A percentile compares a stretch with the other conserved stretches of the same genome.
These are phyloP conservation scores for Hortiboletus rubellus DNA, from an alignment of 1,284 basidiomycete genomes.

Conservation along the genomic window DNA sequence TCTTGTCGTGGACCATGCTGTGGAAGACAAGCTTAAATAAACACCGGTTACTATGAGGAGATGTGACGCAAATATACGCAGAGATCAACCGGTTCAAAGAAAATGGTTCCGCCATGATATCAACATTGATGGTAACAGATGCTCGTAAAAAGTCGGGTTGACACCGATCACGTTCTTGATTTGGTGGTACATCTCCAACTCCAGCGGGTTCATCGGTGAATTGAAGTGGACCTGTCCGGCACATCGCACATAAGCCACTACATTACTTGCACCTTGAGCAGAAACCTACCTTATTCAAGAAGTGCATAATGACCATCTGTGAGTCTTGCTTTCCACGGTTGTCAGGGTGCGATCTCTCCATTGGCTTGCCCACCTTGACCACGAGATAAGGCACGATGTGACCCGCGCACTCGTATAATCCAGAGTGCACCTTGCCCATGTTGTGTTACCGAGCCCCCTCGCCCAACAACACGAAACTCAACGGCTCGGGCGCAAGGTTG, in stretches of 20 bases:
- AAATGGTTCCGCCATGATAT: constrained; percentile 88
- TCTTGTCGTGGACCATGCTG: constrained; percentile 92
- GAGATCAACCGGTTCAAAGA: constrained; percentile 90
- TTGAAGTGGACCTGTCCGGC: constrained; percentile 86
- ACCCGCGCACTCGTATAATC: constrained; percentile 90
- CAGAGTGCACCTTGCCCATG: constrained; percentile 98
- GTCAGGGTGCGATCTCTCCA: constrained; percentile 88
- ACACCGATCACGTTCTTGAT: constrained; percentile 99
- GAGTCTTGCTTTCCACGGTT: constrained; percentile 98
- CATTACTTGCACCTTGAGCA: not conserved
- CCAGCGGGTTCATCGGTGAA: constrained; percentile 93
- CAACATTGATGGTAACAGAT: constrained; percentile 96
- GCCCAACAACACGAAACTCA: constrained; percentile 92
- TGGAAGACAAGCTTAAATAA: not conserved
- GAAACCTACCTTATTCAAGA: constrained; percentile 85
- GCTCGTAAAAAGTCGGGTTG: constrained; percentile 98
- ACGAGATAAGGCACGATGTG: constrained; percentile 98
- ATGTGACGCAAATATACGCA: constrained; percentile 57
- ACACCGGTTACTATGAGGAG: not conserved
- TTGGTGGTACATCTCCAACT: constrained; percentile 98
- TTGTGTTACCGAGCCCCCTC: constrained; percentile 97
- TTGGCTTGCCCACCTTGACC: constrained; percentile 95
- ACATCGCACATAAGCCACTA: not conserved
- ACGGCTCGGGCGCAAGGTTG: constrained; percentile 90
- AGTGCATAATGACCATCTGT: constrained; percentile 95